A percentile compares a stretch with the other conserved stretches of the same genome.
Evolutionary conservation across 2,329 filamentous ascomycete genomes (phyloP).

Genomic region (Allantophomopsis cytisporea): DNA sequence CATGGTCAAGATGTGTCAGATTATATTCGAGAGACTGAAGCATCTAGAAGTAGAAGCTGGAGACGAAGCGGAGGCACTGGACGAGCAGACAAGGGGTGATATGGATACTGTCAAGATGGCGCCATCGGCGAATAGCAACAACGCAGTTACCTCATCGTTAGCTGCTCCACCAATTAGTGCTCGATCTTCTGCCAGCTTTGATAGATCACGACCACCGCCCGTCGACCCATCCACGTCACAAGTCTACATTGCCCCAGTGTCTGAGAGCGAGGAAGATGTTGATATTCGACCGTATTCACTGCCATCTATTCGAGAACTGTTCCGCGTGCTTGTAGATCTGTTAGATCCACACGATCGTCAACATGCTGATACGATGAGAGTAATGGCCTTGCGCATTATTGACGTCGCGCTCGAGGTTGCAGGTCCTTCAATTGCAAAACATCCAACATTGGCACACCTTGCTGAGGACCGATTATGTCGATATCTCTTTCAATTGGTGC

Average conservation of each 20-base stretch:
- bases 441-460: constrained; percentile 74
- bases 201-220: constrained; percentile 17
- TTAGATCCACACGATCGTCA: constrained; percentile 86
- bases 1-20: constrained; percentile 98
- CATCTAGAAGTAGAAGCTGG: constrained; percentile 67
- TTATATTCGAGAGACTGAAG: constrained; percentile 90
- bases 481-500: constrained; percentile 88
- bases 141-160: constrained; percentile 38
- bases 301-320: constrained; percentile 86
- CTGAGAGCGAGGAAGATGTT: constrained; percentile 21
- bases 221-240: constrained; percentile 11
- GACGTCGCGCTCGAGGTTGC: constrained; percentile 95
- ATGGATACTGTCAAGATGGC: constrained; percentile 76
- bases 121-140: constrained; percentile 54
- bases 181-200: constrained; percentile 27
- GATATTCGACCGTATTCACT: constrained; percentile 81
- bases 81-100: constrained; percentile 52
- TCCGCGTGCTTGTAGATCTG: constrained; percentile 85
- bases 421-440: constrained; percentile 84
- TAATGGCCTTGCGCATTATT: constrained; percentile 94
- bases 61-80: constrained; percentile 49
- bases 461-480: constrained; percentile 90
- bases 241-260: constrained; percentile 12
- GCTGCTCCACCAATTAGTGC: constrained; percentile 23
- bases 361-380: constrained; percentile 87